Evolutionary conservation across 1,284 basidiomycete genomes (phyloP).

Genomic region (Agroathelia rolfsii): DNA sequence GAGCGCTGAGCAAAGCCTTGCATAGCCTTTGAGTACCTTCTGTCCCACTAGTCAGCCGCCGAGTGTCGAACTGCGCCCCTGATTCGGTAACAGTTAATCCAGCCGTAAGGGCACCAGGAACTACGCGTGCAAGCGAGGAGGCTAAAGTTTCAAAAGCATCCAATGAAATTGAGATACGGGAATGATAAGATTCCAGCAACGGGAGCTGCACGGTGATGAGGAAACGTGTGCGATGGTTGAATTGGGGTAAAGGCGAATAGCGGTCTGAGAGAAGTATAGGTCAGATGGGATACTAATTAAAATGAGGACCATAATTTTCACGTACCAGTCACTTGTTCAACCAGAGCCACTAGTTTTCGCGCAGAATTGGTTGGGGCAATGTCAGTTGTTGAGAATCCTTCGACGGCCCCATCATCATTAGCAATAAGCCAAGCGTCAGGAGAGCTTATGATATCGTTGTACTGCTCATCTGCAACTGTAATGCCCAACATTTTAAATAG

Average conservation of each 20-base stretch:
- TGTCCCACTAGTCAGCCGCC: conserved; percentile 63
- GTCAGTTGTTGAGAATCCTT: conserved; percentile 47
- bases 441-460: conserved; percentile 72
- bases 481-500: too few relatives aligned
- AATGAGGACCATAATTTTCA: conserved; percentile 5
- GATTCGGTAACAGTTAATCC: conserved; percentile 36
- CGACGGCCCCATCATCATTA: conserved; percentile 59
- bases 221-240: conserved; percentile 74
- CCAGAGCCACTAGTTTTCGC: conserved; percentile 68
- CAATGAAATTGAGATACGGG: conserved; percentile 72
- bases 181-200: conserved; percentile 67
- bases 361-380: conserved; percentile 84
- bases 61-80: conserved; percentile 44
- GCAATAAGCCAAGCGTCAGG: conserved; percentile 84
- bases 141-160: conserved; percentile 92
- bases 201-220: conserved; percentile 81
- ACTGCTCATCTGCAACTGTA: conserved; percentile 70
- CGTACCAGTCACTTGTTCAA: conserved; percentile 82
- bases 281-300: conserved; percentile 5
- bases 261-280: conserved; percentile 46
- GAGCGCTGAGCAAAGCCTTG: conserved; percentile 75
- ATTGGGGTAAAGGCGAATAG: conserved; percentile 77
- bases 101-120: conserved; percentile 86
- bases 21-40: conserved; percentile 74
- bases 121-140: conserved; percentile 78